Evolutionary conservation across 768 basidiomycete genomes (phyloP).

Genomic region (Lentinula boryana): DNA sequence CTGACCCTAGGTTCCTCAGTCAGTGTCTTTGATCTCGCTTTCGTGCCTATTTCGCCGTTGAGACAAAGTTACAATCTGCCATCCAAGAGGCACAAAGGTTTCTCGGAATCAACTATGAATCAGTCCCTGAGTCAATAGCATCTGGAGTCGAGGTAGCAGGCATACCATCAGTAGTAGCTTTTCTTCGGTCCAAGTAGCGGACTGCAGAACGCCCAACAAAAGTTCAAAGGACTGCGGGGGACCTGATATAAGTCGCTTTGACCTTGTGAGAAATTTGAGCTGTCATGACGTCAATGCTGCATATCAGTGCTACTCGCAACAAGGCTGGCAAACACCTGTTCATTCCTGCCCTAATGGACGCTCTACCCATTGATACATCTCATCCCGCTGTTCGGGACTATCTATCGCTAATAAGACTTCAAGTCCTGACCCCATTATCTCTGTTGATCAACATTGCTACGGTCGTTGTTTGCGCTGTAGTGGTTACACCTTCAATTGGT

Average conservation of each 20-base stretch:
- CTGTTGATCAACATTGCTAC: conserved; percentile 76
- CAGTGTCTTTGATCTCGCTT: not conserved
- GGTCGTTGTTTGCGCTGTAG: conserved; percentile 59
- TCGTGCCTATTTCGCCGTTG: not conserved
- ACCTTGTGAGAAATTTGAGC: not conserved
- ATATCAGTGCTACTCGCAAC: too few species aligned
- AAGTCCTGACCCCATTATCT: conserved; percentile 83
- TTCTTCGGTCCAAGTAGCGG: too few species aligned
- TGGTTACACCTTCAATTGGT: conserved; percentile 61
- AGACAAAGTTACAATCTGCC: not conserved
- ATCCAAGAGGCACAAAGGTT: not conserved
- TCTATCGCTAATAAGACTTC: conserved; percentile 66
- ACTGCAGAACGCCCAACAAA: not conserved
- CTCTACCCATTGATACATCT: conserved; percentile 50
- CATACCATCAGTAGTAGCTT: too few species aligned
- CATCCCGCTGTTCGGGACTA: conserved; percentile 63
- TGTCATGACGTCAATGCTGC: not conserved
- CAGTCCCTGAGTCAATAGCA: too few species aligned
- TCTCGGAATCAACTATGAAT: too few species aligned
- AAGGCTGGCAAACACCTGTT: not conserved
- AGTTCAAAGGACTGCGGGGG: not conserved
- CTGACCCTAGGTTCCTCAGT: not conserved
- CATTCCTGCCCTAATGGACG: conserved; percentile 34
- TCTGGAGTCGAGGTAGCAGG: too few species aligned
- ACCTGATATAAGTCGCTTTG: not conserved